Evolutionary conservation across 768 basidiomycete species (phyloP).

Genomic region (Lentinula boryana): DNA sequence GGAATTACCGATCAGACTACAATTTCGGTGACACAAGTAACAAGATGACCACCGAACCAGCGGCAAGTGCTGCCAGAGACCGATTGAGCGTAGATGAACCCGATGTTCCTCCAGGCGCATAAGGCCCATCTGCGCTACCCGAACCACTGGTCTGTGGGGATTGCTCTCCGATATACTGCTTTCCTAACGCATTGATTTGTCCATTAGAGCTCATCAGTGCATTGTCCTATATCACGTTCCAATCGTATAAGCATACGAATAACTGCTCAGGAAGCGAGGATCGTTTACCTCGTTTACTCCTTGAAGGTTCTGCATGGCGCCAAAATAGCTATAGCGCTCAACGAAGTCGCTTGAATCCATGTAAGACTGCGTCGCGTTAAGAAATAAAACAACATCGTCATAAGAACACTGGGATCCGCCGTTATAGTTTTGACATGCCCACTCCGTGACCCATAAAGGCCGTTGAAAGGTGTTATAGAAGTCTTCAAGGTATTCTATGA

Average conservation of each 20-base stretch:
- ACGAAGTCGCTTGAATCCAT: slow-evolving; percentile 49
- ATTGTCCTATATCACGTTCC: slow-evolving; percentile 25
- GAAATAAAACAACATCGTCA: slow-evolving; percentile 37
- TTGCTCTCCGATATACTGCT: slow-evolving; percentile 36
- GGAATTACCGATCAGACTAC: not conserved
- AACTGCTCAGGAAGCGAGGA: not conserved
- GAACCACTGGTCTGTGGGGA: slow-evolving; percentile 3
- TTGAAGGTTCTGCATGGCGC: slow-evolving; percentile 43
- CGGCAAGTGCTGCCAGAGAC: not conserved
- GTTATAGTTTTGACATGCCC: slow-evolving; percentile 49
- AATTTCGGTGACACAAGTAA: not conserved
- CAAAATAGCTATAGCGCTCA: slow-evolving; percentile 60
- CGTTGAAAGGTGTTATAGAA: slow-evolving; percentile 45
- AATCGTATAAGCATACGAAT: slow-evolving; percentile 2
- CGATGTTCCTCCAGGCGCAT: slow-evolving; percentile 5
- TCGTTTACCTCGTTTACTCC: slow-evolving; percentile 39
- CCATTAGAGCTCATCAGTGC: slow-evolving; percentile 36
- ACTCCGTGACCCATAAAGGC: slow-evolving; percentile 58
- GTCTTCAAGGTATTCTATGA: slow-evolving; percentile 41
- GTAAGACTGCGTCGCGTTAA: slow-evolving; percentile 46
- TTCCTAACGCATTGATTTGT: slow-evolving; percentile 39
- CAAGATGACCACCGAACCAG: not conserved
- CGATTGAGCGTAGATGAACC: not conserved
- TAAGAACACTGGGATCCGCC: slow-evolving; percentile 35
- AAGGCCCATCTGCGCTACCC: slow-evolving; percentile 7